Conservation (phyloP, 73 alveolate species). For the Uronychia binucleata region DNA sequence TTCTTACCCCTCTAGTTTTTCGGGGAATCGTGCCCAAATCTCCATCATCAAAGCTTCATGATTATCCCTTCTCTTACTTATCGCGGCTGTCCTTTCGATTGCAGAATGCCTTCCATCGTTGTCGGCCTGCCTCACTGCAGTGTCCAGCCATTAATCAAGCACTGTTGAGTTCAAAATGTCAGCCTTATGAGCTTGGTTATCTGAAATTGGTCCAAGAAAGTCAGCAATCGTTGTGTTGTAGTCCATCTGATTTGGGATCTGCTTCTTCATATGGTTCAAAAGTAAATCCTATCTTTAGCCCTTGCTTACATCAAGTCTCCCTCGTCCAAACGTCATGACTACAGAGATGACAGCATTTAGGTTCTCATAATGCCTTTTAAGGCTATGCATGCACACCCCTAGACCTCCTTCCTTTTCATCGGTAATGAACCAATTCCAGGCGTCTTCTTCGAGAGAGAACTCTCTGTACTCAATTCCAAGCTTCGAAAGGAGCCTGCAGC, state of each 20-base stretch:
- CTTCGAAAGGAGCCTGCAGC: conserved; percentile 42
- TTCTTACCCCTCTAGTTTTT: conserved; percentile 62
- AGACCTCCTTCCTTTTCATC: conserved; percentile 58
- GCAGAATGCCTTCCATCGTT: conserved; percentile 70
- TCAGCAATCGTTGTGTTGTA: conserved; percentile 12
- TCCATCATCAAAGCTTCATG: conserved; percentile 55
- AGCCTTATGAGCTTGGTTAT: conserved; percentile 8
- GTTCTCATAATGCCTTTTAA: conserved; percentile 42
- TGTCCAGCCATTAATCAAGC: conserved; percentile 79
- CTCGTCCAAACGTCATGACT: conserved; percentile 2
- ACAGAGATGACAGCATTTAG: conserved; percentile 8
- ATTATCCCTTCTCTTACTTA: conserved; percentile 2
- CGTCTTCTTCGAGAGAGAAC: neutral
- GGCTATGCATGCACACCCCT: conserved; percentile 27
- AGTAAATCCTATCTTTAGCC: neutral
- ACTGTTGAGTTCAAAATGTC: conserved; percentile 22
- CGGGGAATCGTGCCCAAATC: conserved; percentile 73
- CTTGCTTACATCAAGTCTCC: neutral
- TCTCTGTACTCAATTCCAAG: conserved; percentile 47
- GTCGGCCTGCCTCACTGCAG: conserved; percentile 73
- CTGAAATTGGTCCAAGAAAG: neutral
- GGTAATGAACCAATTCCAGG: conserved; percentile 18
- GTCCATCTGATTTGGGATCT: conserved; percentile 13
- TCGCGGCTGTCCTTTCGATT: conserved; percentile 81
- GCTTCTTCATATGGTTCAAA: neutral